Conservation (phyloP, 1,284 basidiomycete species). For the Sanghuangporus baumii region DNA sequence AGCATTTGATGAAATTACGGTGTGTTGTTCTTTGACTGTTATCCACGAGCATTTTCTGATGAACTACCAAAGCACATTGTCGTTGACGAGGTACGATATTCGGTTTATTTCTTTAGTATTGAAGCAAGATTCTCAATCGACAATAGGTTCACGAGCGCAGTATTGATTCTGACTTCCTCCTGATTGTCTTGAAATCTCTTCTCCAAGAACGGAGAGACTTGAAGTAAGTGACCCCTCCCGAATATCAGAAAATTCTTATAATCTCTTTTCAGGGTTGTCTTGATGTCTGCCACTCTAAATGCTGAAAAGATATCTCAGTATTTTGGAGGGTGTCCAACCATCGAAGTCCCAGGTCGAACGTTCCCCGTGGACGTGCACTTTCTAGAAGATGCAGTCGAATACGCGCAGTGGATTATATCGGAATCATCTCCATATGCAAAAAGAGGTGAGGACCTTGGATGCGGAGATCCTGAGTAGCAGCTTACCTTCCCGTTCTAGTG, state of each 20-base stretch:
- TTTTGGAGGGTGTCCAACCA: slow-evolving; percentile 86
- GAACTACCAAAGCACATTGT: slow-evolving; percentile 61
- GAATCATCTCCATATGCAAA: slow-evolving; percentile 84
- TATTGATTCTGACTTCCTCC: slow-evolving; percentile 96
- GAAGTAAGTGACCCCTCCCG: slow-evolving; percentile 45
- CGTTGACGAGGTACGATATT: slow-evolving; percentile 71
- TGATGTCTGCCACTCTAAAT: slow-evolving; percentile 98
- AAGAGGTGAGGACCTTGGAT: slow-evolving; percentile 42
- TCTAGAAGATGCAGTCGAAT: slow-evolving; percentile 91
- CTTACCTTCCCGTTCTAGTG: slow-evolving; percentile 26
- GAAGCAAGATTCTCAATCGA: not conserved
- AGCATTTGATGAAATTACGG: slow-evolving; percentile 92
- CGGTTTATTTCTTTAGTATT: not conserved
- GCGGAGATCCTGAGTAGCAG: not conserved
- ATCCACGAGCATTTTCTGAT: not conserved
- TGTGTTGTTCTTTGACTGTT: slow-evolving; percentile 30
- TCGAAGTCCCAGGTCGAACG: slow-evolving; percentile 93
- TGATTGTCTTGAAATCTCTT: slow-evolving; percentile 93
- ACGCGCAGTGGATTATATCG: slow-evolving; percentile 80
- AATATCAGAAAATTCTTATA: not conserved
- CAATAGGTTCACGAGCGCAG: slow-evolving; percentile 81
- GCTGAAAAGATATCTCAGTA: slow-evolving; percentile 92
- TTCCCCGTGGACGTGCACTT: slow-evolving; percentile 90
- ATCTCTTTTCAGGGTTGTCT: slow-evolving; percentile 59
- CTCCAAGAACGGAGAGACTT: slow-evolving; percentile 76